Conservation (phyloP, 2,329 filamentous ascomycete species). For the Colletotrichum destructivum region DNA sequence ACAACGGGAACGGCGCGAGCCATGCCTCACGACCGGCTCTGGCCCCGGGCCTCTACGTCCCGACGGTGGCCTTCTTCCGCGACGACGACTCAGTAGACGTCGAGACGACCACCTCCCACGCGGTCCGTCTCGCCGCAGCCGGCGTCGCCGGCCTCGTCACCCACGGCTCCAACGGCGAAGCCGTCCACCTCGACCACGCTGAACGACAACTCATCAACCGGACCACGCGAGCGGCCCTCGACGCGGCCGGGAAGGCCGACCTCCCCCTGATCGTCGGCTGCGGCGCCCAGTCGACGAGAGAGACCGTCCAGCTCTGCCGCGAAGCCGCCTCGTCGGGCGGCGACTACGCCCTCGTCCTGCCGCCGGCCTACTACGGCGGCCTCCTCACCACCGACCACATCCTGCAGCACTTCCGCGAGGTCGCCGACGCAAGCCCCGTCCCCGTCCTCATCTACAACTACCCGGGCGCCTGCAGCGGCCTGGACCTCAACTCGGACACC, state of each 20-base stretch:
- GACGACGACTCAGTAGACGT: constrained; percentile 69
- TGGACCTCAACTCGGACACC: constrained; percentile 77
- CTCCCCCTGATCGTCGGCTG: constrained; percentile 74
- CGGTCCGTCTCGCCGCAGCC: constrained; percentile 72
- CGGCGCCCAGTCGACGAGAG: constrained; percentile 74
- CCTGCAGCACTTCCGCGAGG: constrained; percentile 71
- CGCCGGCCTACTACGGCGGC: constrained; percentile 76
- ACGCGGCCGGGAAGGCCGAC: constrained; percentile 53
- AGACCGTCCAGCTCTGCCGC: constrained; percentile 71
- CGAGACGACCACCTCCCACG: constrained; percentile 65
- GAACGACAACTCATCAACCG: constrained; percentile 70
- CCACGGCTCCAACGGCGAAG: constrained; percentile 82
- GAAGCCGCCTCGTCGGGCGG: constrained; percentile 74
- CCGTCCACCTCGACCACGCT: constrained; percentile 66
- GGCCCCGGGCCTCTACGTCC: constrained; percentile 69
- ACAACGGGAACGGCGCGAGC: constrained; percentile 26
- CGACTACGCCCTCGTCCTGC: constrained; percentile 73
- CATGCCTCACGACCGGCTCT: constrained; percentile 21
- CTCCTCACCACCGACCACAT: constrained; percentile 63
- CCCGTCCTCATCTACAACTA: constrained; percentile 80
- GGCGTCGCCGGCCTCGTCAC: constrained; percentile 78
- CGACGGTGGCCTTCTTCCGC: constrained; percentile 75
- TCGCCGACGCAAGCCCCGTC: constrained; percentile 65
- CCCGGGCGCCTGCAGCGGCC: constrained; percentile 76
- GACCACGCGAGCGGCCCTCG: constrained; percentile 66